These are phyloP conservation scores for Clavispora santaluciae DNA, from an alignment of 805 yeast species.

Conservation along the genomic window DNA sequence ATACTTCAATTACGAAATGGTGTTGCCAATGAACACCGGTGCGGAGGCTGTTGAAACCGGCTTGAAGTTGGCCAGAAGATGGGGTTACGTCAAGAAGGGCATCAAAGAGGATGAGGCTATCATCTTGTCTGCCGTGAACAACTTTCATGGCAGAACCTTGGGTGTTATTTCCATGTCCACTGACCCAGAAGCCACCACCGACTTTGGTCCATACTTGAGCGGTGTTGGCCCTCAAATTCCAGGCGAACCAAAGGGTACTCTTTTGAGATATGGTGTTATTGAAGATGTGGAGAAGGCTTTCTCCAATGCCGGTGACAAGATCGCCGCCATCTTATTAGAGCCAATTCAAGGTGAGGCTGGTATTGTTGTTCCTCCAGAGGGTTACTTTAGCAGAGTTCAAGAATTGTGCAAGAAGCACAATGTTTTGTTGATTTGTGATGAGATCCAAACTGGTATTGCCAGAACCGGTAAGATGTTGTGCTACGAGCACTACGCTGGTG, in stretches of 20 bases:
- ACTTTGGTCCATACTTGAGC: slow-evolving; percentile 84
- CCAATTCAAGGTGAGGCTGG: slow-evolving; percentile 99
- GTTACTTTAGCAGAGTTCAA: slow-evolving; percentile 69
- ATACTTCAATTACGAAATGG: slow-evolving; percentile 85
- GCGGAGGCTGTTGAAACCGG: slow-evolving; percentile 98
- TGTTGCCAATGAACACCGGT: slow-evolving; percentile 97
- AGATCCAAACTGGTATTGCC: slow-evolving; percentile 96
- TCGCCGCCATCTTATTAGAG: slow-evolving; percentile 88
- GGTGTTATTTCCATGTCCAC: slow-evolving; percentile 96
- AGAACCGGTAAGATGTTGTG: slow-evolving; percentile 94
- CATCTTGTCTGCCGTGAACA: slow-evolving; percentile 79
- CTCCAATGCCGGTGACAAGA: slow-evolving; percentile 74
- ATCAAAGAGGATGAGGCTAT: slow-evolving; percentile 83
- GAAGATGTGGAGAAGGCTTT: slow-evolving; percentile 85
- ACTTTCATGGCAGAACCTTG: slow-evolving; percentile 95
- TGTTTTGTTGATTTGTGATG: slow-evolving; percentile 88
- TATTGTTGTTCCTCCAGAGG: slow-evolving; percentile 86
- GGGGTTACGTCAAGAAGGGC: slow-evolving; percentile 90
- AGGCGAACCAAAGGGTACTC: slow-evolving; percentile 54
- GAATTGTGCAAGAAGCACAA: slow-evolving; percentile 77
- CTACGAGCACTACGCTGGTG: slow-evolving; percentile 72
- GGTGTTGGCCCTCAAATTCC: slow-evolving; percentile 85
- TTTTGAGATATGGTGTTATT: slow-evolving; percentile 76
- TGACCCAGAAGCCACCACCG: slow-evolving; percentile 84
- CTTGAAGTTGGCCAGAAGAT: slow-evolving; percentile 88